Base-by-base conservation (phyloP, 192 early-diverging fungal genomes). In the Physocladia obscura region DNA sequence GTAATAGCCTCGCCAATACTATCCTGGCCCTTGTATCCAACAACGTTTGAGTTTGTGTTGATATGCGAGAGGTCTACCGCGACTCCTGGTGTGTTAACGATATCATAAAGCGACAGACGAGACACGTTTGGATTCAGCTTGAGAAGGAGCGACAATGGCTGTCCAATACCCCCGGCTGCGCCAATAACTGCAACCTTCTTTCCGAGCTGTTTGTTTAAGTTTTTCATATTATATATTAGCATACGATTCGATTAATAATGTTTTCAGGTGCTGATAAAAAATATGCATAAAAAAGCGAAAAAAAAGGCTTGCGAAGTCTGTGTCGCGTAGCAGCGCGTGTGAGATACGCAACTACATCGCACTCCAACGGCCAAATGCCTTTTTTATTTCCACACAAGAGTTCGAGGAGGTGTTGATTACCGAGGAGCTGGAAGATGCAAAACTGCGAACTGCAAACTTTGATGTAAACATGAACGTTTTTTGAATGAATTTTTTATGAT, bases 111-210 rank as follows among this genome's bases (percentile, higher is more conserved):
- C 19, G 85, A 75, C 17, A 88, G 79, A 50, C 83, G 77, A 34
- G 81, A 77, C 31, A 88, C 82, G 70, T 75, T 47, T 29, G 78
- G 69, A 77, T 88, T 82, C 24, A 67, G 64, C 79, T 88, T 88
- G 63, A 88, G 58, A 34, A 88, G 77, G 36, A 88, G 82, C 34
- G 87, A 86, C 31, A 88, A 69, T 32, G 87, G 85, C 74, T 88
- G 87, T 55, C 87, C 87, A 68, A 88, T 88, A 62, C 87, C 87
- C 62, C 87, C 87, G 71, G 91, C 90, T 49, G 93, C 93, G 64
- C 93, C 83, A 60, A 81, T 71, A 49, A 79, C 79, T 54, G 76
- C 74, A n/a, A 80, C 79, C 65, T 81, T 81, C 63, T 73, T 73
- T 31, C 71, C 71, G 62, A 67, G 44, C 71, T 73, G 44, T 47